A percentile compares a stretch with the other conserved stretches of the same genome.
phyloP scores from a whole-genome alignment of 306 rosid genomes.

The Begonia fuchsioides region DNA sequence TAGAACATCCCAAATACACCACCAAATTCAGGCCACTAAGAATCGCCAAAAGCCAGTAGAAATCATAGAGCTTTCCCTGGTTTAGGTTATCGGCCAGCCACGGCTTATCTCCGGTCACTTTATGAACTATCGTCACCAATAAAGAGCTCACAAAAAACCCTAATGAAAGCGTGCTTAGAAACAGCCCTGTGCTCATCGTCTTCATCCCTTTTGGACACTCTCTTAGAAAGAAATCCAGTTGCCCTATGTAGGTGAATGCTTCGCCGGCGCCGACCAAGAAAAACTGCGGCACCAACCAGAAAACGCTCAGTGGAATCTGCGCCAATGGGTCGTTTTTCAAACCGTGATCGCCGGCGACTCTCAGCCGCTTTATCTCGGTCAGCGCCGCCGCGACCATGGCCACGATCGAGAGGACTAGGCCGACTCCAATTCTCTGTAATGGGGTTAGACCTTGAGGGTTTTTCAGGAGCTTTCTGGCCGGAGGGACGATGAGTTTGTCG shows the following conservation, averaged over 20 bases:
- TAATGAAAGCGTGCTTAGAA: conserved; percentile 66
- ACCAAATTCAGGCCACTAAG: conserved; percentile 51
- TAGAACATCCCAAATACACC: conserved; percentile 45
- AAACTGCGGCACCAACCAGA: conserved; percentile 76
- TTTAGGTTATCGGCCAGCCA: conserved; percentile 77
- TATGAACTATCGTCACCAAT: conserved; percentile 56
- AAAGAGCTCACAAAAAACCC: conserved; percentile 75
- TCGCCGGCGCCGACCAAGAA: conserved; percentile 77
- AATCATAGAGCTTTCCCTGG: conserved; percentile 64
- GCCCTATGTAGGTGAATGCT: conserved; percentile 81
- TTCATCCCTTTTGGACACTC: conserved; percentile 98
- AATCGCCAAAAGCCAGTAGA: conserved; percentile 70
- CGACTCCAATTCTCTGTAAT: neutral
- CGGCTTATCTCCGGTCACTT: conserved; percentile 40
- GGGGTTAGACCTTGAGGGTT: neutral
- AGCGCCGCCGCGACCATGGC: neutral
- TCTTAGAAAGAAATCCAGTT: conserved; percentile 65
- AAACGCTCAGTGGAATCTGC: conserved; percentile 27
- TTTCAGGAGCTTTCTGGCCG: neutral
- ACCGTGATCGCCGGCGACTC: neutral
- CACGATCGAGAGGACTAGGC: neutral
- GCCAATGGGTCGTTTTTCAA: neutral
- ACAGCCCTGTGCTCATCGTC: conserved; percentile 87
- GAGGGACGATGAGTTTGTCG: conserved; percentile 41
- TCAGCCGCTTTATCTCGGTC: neutral